phyloP scores from a whole-genome alignment of 2,329 filamentous ascomycete genomes.

The Pyrenophora seminiperda region DNA sequence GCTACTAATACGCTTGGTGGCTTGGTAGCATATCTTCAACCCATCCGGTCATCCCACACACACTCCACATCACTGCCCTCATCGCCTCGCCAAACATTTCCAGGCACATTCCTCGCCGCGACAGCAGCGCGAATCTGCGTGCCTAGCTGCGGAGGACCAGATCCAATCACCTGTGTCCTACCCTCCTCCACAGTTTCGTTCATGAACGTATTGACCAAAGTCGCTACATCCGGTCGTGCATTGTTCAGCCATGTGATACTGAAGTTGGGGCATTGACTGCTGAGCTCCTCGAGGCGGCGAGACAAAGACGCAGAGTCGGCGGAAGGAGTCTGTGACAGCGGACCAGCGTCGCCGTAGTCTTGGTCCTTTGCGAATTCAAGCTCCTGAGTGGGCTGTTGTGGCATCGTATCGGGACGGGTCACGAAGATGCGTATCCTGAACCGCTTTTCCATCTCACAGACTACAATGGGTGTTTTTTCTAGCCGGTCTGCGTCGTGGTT shows the following conservation, averaged over 20 bases:
- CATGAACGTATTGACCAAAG: slow-evolving; percentile 4
- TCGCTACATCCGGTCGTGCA: slow-evolving; percentile 1
- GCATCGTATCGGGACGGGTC: not conserved
- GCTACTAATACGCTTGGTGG: too few species aligned
- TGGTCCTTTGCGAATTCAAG: not conserved
- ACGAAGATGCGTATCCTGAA: slow-evolving; percentile 8
- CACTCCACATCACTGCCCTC: slow-evolving; percentile 7
- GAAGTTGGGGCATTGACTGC: slow-evolving; percentile 2
- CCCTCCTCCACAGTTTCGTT: slow-evolving; percentile 6
- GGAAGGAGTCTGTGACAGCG: not conserved
- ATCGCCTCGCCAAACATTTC: slow-evolving; percentile 4
- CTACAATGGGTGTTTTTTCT: slow-evolving; percentile 1
- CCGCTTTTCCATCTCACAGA: not conserved
- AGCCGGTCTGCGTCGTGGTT: not conserved
- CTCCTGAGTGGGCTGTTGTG: not conserved
- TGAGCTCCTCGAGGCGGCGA: slow-evolving; percentile 3
- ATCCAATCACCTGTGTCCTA: slow-evolving; percentile 1
- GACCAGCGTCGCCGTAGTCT: not conserved
- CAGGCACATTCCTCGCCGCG: slow-evolving; percentile 7
- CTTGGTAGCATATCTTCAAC: too few species aligned
- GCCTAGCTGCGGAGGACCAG: slow-evolving; percentile 1
- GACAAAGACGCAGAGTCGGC: not conserved
- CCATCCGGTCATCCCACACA: slow-evolving; percentile 11
- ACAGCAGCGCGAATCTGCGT: slow-evolving; percentile 10
- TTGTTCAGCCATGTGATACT: slow-evolving; percentile 8